phyloP scores from a whole-genome alignment of 768 basidiomycete species.

The Chalciporus piperatus region DNA sequence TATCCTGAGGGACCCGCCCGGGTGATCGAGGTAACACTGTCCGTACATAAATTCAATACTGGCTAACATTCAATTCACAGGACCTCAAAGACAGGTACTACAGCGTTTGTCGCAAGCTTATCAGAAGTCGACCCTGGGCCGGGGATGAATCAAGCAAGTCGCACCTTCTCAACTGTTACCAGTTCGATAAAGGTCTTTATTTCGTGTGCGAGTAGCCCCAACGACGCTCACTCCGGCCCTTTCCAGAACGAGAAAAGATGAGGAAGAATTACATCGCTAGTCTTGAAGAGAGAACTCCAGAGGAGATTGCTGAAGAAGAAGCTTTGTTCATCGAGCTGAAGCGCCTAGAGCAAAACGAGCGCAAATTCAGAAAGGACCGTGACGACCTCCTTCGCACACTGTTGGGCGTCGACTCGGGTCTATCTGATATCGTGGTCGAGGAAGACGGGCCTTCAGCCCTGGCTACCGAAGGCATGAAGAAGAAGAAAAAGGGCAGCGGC shows the following conservation, averaged over 20 bases:
- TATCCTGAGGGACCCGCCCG: conserved; percentile 53
- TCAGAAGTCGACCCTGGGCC: conserved; percentile 79
- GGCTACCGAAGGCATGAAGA: conserved; percentile 48
- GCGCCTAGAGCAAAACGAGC: conserved; percentile 91
- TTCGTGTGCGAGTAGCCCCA: not conserved
- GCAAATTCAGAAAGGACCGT: conserved; percentile 81
- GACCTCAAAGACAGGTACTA: conserved; percentile 95
- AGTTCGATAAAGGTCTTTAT: conserved; percentile 80
- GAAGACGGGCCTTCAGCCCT: conserved; percentile 59
- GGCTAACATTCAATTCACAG: conserved; percentile 36
- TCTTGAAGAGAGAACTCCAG: conserved; percentile 84
- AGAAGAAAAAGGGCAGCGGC: conserved; percentile 43
- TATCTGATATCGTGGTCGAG: conserved; percentile 62
- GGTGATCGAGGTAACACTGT: conserved; percentile 61
- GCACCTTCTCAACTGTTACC: conserved; percentile 64
- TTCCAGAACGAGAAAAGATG: conserved; percentile 76
- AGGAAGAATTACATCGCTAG: conserved; percentile 85
- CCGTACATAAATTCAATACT: not conserved
- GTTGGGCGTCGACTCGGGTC: conserved; percentile 83
- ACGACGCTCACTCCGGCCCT: not conserved
- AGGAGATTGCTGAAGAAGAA: conserved; percentile 94
- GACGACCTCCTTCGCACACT: conserved; percentile 84
- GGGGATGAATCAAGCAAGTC: conserved; percentile 76
- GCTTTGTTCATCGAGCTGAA: conserved; percentile 91
- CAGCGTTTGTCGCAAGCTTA: conserved; percentile 82